phyloP scores from a whole-genome alignment of 2,329 filamentous ascomycete genomes.

The Apiospora aurea region DNA sequence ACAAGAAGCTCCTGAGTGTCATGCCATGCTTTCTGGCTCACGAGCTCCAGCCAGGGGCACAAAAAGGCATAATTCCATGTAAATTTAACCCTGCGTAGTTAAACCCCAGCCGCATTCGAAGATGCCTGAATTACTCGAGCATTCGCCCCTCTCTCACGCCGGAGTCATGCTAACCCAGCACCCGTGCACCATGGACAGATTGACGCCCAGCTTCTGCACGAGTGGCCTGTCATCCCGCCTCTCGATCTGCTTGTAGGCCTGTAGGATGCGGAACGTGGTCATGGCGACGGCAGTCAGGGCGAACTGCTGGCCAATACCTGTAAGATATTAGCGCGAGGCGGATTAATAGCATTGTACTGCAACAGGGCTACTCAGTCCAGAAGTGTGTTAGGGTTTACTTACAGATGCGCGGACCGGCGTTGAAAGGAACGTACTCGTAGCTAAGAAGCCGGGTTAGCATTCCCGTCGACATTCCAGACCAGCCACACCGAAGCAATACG shows the following conservation, averaged over 20 bases:
- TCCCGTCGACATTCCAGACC: background rate
- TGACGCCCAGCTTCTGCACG: constrained; percentile 39
- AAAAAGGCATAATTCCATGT: no score
- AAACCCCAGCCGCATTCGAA: no score
- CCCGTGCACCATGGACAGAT: constrained; percentile 40
- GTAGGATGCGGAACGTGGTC: constrained; percentile 40
- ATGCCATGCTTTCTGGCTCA: no score
- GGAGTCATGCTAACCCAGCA: constrained; percentile 40
- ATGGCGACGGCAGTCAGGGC: constrained; percentile 42
- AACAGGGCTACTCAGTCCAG: no score
- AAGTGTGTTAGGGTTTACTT: background rate
- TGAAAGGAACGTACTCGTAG: constrained; percentile 48
- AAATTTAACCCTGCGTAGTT: no score
- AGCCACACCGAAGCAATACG: constrained; percentile 27
- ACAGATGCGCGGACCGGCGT: constrained; percentile 48
- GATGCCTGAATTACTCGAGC: background rate
- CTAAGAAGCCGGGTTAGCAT: constrained; percentile 27
- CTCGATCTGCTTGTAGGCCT: constrained; percentile 40
- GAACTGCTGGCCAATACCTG: constrained; percentile 46
- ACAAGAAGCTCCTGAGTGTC: no score
- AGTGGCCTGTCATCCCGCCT: constrained; percentile 37
- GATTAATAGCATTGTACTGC: no score
- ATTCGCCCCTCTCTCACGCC: background rate
- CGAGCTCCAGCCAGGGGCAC: no score
- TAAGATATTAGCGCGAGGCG: background rate